Evolutionary conservation across 345 rosid species (phyloP), one percentile per base, ranked within the genome.

Genomic region (Syzygium grande): DNA sequence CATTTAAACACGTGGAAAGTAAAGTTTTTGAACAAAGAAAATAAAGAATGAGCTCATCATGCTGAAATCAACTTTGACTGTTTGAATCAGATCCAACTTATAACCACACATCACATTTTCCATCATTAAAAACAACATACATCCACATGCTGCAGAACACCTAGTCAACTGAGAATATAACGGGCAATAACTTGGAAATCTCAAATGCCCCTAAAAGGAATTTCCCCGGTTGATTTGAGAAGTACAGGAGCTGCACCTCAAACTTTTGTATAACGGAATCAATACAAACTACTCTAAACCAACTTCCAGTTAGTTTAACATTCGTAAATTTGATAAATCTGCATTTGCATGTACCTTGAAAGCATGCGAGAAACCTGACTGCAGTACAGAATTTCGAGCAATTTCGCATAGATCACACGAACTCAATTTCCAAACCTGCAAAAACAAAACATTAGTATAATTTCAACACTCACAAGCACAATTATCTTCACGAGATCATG

Each of bases 291-390:
- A 84, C 59, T 52, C 43, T 22, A 52, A 46, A 34, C 43, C 34
- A 52, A 17, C 59, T 51, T 84, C 61, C 52, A 49, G 43, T 19
- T 49, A 51, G 79, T 73, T 73, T 73, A 34, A 38, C 11, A 21
- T 19, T 38, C 12, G 25, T 73, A 38, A 73, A 38, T 73, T 73
- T 73, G 80, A 73, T 19, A 73, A 22, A 21, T 25, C 27, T 65
- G 53, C 46, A 25, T 16, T 30, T 17, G 46, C 22, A 5, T 54
- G 51, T 93, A 97, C 99, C 99, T 98, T 97, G 84, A 95, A 90
- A 88, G 97, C 99, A 94, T 98, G 99, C 16, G 99, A 98, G 92
- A 97, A 98, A 91, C 99, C 99, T 83, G 99, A 98, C 91, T 98
- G 99, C 90, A 92, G 94, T 84, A 98, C 99, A n/a, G 99, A 98